A percentile compares a stretch with the other conserved stretches of the same genome.
phyloP scores from a whole-genome alignment of 306 rosid species.

The Vigna mungo region DNA sequence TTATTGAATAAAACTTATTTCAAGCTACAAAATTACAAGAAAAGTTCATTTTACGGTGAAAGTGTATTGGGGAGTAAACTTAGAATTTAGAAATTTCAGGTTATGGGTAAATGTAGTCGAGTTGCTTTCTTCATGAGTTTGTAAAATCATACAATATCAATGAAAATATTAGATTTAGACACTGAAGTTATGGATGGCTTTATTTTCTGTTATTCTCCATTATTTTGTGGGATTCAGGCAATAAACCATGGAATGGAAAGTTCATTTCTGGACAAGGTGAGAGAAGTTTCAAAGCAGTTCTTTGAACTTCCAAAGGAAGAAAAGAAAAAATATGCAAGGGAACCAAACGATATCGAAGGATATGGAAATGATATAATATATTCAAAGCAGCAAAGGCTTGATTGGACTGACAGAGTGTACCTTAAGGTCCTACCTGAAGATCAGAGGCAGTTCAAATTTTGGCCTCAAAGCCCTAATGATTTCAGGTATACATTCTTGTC shows the following conservation, averaged over 20 bases:
- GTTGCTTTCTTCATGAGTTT: neutral
- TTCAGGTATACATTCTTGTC: conserved; percentile 53
- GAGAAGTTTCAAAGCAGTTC: conserved; percentile 49
- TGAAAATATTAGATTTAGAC: neutral
- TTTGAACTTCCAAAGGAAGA: conserved; percentile 58
- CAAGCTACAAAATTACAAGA: too few relatives aligned
- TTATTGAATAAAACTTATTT: too few relatives aligned
- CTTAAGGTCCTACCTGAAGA: conserved; percentile 60
- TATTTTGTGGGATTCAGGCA: conserved; percentile 43
- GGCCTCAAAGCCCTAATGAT: conserved; percentile 66
- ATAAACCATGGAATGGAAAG: conserved; percentile 55
- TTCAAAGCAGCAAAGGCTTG: conserved; percentile 61
- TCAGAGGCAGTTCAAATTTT: conserved; percentile 54
- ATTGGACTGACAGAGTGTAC: conserved; percentile 75
- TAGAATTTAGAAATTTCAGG: neutral
- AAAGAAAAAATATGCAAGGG: conserved; percentile 55
- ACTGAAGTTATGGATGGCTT: neutral
- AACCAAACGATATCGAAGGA: conserved; percentile 54
- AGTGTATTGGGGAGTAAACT: neutral
- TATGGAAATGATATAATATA: conserved; percentile 59
- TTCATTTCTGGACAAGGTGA: conserved; percentile 48
- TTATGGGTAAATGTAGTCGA: neutral
- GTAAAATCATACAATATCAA: neutral
- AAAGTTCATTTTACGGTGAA: too few relatives aligned
- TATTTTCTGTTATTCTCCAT: neutral